phyloP scores from a whole-genome alignment of 1,139 yeast genomes.

The Candida pseudoviswanathii region DNA sequence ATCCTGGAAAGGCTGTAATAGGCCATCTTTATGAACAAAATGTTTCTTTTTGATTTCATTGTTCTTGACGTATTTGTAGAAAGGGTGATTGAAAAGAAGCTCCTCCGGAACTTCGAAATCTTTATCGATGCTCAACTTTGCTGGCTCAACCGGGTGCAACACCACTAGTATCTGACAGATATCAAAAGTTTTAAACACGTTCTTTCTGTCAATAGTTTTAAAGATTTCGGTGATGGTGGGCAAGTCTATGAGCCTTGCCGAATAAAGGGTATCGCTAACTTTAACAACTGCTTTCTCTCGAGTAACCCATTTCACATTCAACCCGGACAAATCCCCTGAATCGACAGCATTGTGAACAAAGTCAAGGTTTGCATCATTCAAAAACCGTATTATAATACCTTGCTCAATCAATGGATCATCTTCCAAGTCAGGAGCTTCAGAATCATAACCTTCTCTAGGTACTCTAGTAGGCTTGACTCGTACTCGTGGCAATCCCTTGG shows the following conservation, averaged over 20 bases:
- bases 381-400: slow-evolving; percentile 76
- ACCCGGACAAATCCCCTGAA: slow-evolving; percentile 73
- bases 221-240: slow-evolving; percentile 89
- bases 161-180: slow-evolving; percentile 84
- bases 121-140: slow-evolving; percentile 37
- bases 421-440: slow-evolving; percentile 95
- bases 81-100: slow-evolving; percentile 45
- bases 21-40: slow-evolving; percentile 71
- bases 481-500: slow-evolving; percentile 54
- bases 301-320: slow-evolving; percentile 81
- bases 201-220: slow-evolving; percentile 88
- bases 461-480: slow-evolving; percentile 81
- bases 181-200: slow-evolving; percentile 84
- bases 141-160: slow-evolving; percentile 58
- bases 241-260: slow-evolving; percentile 83
- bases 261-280: slow-evolving; percentile 60
- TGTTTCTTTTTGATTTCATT: slow-evolving; percentile 43
- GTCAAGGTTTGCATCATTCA: slow-evolving; percentile 79
- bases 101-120: slow-evolving; percentile 46
- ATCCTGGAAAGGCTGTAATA: slow-evolving; percentile 70
- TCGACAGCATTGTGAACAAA: slow-evolving; percentile 79
- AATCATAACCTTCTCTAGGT: slow-evolving; percentile 95
- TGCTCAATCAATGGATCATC: slow-evolving; percentile 93
- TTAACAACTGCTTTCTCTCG: slow-evolving; percentile 71
- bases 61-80: slow-evolving; percentile 43